Evolutionary conservation across 148 eudicot genomes (phyloP).

Genomic region (Cornus suecica): DNA sequence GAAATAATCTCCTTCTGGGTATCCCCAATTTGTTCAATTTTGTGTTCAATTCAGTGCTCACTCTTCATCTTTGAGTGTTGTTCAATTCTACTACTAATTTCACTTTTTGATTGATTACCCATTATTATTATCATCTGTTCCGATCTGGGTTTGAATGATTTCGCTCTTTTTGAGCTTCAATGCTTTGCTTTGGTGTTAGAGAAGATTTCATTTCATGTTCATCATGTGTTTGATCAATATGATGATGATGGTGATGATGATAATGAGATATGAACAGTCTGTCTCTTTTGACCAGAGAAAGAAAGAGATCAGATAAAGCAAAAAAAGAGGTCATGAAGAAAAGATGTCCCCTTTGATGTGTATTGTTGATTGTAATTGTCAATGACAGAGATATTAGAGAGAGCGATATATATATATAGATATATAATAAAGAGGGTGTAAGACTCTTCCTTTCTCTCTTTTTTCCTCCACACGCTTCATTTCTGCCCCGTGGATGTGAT

Average conservation of each 20-base stretch:
- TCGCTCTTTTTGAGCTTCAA: slow-evolving; percentile 23
- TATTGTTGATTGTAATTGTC: slow-evolving; percentile 26
- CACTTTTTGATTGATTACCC: background rate
- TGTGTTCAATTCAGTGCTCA: slow-evolving; percentile 8
- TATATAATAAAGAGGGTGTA: slow-evolving; percentile 7
- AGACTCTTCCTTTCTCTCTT: background rate
- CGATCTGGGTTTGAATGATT: slow-evolving; percentile 9
- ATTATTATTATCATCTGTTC: background rate
- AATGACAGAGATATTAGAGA: slow-evolving; percentile 3
- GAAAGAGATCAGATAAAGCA: slow-evolving; percentile 25
- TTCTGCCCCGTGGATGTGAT: slow-evolving; percentile 7
- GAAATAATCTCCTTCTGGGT: background rate
- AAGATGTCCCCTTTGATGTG: slow-evolving; percentile 34
- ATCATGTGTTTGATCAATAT: slow-evolving; percentile 17
- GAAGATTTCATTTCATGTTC: slow-evolving; percentile 8
- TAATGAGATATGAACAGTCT: slow-evolving; percentile 23
- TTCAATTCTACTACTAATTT: slow-evolving; percentile 14
- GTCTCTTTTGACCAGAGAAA: slow-evolving; percentile 38
- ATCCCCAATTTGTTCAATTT: background rate
- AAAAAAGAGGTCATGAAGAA: slow-evolving; percentile 9
- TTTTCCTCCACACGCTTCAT: slow-evolving; percentile 12
- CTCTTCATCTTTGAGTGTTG: background rate
- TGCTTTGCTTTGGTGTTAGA: slow-evolving; percentile 8
- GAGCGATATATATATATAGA: slow-evolving; percentile 6
- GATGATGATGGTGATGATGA: slow-evolving; percentile 11